Evolutionary conservation across 306 rosid genomes (phyloP).

Genomic region (Corylus heterophylla): DNA sequence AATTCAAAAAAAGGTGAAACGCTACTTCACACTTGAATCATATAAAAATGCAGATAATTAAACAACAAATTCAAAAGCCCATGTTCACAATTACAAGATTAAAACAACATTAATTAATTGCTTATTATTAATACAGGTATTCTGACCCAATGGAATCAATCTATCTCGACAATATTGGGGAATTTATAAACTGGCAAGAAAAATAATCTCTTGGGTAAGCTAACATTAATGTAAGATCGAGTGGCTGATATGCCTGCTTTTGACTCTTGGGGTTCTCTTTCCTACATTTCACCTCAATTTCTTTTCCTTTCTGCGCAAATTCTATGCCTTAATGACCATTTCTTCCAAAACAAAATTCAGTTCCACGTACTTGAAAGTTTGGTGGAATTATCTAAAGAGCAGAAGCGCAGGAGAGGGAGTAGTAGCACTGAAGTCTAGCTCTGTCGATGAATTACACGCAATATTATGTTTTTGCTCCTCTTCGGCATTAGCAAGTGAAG

Average conservation of each 20-base stretch:
- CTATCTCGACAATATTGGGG: neutral
- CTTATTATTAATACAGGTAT: neutral
- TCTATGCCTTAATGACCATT: no score
- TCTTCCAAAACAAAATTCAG: neutral
- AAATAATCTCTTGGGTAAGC: neutral
- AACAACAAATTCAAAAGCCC: neutral
- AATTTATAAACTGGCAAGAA: neutral
- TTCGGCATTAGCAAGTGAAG: neutral
- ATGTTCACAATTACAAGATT: neutral
- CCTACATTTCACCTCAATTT: no score
- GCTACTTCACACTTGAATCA: neutral
- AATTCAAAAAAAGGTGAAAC: neutral
- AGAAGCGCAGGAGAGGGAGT: slow-evolving; percentile 38
- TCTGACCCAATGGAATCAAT: neutral
- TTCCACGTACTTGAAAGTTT: no score
- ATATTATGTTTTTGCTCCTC: slow-evolving; percentile 20
- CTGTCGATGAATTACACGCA: slow-evolving; percentile 26
- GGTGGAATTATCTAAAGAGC: slow-evolving; percentile 27
- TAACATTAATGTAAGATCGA: neutral
- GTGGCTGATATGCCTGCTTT: neutral
- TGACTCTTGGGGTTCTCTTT: neutral
- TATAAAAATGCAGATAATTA: neutral
- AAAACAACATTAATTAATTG: neutral
- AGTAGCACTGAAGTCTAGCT: slow-evolving; percentile 10
- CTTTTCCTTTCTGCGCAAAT: no score